Evolutionary conservation across 176 grass and related monocot species (phyloP), one percentile per base, ranked within the genome.

Genomic region (Ensete ventricosum): DNA sequence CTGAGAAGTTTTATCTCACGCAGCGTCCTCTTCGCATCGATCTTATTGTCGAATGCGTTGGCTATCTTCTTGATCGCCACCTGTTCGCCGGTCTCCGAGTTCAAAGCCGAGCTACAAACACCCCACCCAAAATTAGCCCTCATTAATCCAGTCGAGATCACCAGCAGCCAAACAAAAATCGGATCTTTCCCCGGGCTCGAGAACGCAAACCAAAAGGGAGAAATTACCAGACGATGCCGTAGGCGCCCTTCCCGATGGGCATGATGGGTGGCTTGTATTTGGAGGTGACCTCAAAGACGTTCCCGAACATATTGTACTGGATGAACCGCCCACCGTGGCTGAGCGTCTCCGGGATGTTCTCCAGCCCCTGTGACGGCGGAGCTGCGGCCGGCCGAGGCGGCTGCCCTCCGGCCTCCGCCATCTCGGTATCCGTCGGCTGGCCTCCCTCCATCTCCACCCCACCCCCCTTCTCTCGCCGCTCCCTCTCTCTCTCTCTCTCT

Each of bases 11-110:
- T 97, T 75, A 97, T 97, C 88, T 97, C 94, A 23, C 94, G 74
- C 19, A 97, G 90, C 69, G 94, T 97, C 71, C 94, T 89, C 88
- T 97, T 97, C 73, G 90, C 94, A 64, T 97, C 94, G 62, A 97
- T 93, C 85, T 85, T 97, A 84, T 97, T 97, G 73, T 97, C 94
- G 78, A 97, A 97, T 27, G 94, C 94, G 79, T 97, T 97, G 55
- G 90, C 94, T 81, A 97, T 97, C 86, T 97, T 97, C 87, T 97
- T 97, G 72, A 97, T 93, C 14, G 94, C 94, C 76, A 97, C 94
- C 85, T 90, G 90, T 82, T 97, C 94, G 76, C 77, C 88, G 2
- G 94, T 97, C 75, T 97, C 94, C 51, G 90, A 88, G 81, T 97
- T 97, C 79, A 87, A 82, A 73, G 90, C 85, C 62, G 90, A 97